Evolutionary conservation across 192 early-diverging fungal species (phyloP).

Genomic region (Dispira parvispora): DNA sequence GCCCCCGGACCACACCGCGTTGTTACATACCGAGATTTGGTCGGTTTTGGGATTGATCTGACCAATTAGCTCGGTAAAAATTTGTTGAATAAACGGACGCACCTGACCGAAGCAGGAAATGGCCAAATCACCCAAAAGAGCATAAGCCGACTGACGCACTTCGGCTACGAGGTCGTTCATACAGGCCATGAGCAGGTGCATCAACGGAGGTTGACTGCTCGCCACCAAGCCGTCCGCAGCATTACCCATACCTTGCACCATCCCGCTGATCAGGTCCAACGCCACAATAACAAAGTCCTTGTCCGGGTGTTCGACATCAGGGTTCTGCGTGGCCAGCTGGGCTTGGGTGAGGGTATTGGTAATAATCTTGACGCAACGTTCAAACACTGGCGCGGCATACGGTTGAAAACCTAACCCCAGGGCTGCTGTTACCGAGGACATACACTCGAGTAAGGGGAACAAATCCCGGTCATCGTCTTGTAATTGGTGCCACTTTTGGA

Average conservation of each 20-base stretch:
- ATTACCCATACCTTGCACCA: conserved; percentile 78
- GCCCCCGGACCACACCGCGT: conserved; percentile 94
- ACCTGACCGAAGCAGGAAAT: conserved; percentile 75
- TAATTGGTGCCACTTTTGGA: conserved; percentile 69
- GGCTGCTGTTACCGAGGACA: conserved; percentile 71
- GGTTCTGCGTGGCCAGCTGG: conserved; percentile 34
- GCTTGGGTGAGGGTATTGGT: conserved; percentile 54
- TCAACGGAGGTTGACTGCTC: conserved; percentile 43
- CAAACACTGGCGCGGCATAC: conserved; percentile 70
- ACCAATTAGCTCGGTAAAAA: conserved; percentile 60
- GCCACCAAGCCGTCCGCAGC: conserved; percentile 61
- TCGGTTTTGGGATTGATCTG: conserved; percentile 62
- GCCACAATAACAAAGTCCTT: conserved; percentile 95
- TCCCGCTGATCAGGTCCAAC: conserved; percentile 84
- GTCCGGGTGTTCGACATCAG: conserved; percentile 44
- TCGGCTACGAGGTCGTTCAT: conserved; percentile 57
- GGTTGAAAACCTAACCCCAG: conserved; percentile 76
- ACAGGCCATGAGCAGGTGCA: conserved; percentile 67
- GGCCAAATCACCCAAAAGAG: conserved; percentile 92
- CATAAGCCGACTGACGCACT: conserved; percentile 90
- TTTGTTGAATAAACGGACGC: conserved; percentile 55
- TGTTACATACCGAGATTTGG: conserved; percentile 83
- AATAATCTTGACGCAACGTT: conserved; percentile 81
- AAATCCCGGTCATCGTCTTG: conserved; percentile 77
- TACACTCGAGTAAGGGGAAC: conserved; percentile 88